Base-by-base conservation (phyloP, 1,284 basidiomycete genomes). In the Takashimella koratensis region DNA sequence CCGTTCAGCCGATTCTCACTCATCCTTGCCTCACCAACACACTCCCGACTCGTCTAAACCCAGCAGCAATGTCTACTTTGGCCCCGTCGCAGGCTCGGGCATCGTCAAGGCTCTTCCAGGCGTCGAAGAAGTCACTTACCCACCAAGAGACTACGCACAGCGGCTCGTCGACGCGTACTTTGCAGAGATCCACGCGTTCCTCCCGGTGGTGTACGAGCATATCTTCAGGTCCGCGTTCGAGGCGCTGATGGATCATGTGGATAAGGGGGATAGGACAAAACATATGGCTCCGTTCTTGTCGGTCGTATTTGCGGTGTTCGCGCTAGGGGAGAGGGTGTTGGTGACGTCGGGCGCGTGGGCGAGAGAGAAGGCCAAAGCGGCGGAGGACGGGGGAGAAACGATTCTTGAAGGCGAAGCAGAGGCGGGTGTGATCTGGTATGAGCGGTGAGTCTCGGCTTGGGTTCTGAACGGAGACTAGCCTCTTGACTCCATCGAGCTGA, bases 161-260 rank as follows among this genome's bases (percentile, higher is more conserved):
- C 88, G 86, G 73, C 79, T 93, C 88, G 83, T 92, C 57, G 83
- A 88, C 52, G 85, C 88, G 12, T 93, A 90, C 77, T 93, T 93
- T 73, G 74, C 83, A 49, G 83, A 86, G 52, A 83, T 90, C 59
- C 89, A 93, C 74, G 92, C 88, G 67, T 79, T 90, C 52, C 82
- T 92, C 77, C 90, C 90, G 23, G 80, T 92, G 48, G 77, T 93
- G 56, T 85, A 92, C 74, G 90, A 90, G 68, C 84, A 85, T 6
- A 83, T 84, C 11, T 93, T 93, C 74, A 75, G 90, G 71, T 77
- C 76, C 47, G 82, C 83, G 58, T 92, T 90, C 73, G 79, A 78
- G 47, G 77, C 78, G 52, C 71, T 91, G 40, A 91, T 92, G 88
- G 83, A 85, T 46, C 51, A 53, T 40, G 56, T 57, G 6, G 62